Percentiles rank a stretch among this genome's conserved stretches.
Conservation (phyloP, 768 basidiomycete genomes). For the Serendipita vermifera region DNA sequence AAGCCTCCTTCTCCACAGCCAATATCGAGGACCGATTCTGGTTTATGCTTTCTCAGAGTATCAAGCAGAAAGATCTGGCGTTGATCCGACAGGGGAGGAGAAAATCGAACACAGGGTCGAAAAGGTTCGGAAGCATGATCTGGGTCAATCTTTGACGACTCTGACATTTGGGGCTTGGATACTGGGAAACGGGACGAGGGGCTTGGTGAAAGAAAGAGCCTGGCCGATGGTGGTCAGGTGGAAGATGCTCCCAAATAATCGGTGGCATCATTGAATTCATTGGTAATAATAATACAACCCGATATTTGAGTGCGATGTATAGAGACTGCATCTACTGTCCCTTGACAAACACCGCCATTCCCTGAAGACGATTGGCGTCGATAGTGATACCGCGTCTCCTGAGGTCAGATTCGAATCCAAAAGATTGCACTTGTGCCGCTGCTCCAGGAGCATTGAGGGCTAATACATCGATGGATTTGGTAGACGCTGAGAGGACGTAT, state of each 20-base stretch:
- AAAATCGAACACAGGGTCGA: constrained; percentile 10
- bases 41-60: neutral
- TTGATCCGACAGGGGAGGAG: neutral
- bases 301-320: too few species aligned
- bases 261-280: too few species aligned
- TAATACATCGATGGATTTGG: neutral
- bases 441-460: too few species aligned
- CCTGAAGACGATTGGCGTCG: neutral
- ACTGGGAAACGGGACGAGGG: too few species aligned
- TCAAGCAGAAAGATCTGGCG: neutral
- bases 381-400: neutral
- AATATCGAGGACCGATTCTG: constrained; percentile 45
- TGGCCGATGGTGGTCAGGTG: too few species aligned
- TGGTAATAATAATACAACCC: too few species aligned
- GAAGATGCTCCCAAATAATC: too few species aligned
- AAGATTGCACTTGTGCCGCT: neutral
- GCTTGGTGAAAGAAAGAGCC: too few species aligned
- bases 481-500: neutral
- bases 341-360: neutral
- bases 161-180: too few species aligned
- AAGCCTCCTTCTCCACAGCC: constrained; percentile 78
- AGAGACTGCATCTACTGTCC: too few species aligned
- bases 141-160: too few species aligned
- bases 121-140: too few species aligned
- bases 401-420: constrained; percentile 5